phyloP scores from a whole-genome alignment of 2,329 filamentous ascomycete species.

The Cladosporium cucumerinum region DNA sequence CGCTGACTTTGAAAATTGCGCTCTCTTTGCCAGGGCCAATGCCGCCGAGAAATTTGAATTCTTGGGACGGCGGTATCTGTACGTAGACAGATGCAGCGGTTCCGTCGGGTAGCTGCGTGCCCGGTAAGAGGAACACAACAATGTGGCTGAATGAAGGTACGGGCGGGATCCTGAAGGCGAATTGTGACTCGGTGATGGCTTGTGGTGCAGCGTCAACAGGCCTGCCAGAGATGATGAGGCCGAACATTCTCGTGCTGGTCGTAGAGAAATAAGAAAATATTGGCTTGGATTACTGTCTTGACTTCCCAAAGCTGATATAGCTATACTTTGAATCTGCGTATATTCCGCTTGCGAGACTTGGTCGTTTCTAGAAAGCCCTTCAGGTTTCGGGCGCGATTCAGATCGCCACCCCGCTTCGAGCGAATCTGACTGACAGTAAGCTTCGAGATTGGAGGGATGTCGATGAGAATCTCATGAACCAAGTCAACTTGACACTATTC shows the following conservation, averaged over 20 bases:
- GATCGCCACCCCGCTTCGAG: neutral
- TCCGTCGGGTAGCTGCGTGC: conserved; percentile 65
- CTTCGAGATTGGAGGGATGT: neutral
- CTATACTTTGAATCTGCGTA: neutral
- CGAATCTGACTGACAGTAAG: neutral
- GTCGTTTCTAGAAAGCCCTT: conserved; percentile 3
- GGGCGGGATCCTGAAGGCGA: conserved; percentile 63
- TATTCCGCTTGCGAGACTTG: neutral
- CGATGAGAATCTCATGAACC: neutral
- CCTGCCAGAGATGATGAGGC: conserved; percentile 58
- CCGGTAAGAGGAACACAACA: conserved; percentile 84
- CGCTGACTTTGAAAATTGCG: conserved; percentile 77
- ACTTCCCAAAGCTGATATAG: neutral
- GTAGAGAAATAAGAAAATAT: neutral
- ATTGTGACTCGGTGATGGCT: conserved; percentile 57
- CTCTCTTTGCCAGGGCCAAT: conserved; percentile 88
- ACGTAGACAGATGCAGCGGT: conserved; percentile 90
- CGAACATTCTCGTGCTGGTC: conserved; percentile 50
- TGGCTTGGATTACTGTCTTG: neutral
- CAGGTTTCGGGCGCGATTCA: neutral
- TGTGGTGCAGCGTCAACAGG: conserved; percentile 58
- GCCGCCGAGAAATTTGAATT: conserved; percentile 83
- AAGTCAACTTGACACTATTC: neutral
- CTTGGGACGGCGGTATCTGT: conserved; percentile 58
- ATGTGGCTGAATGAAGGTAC: conserved; percentile 65